Evolutionary conservation across 768 basidiomycete species (phyloP).

Genomic region (Trametes gibbosa): DNA sequence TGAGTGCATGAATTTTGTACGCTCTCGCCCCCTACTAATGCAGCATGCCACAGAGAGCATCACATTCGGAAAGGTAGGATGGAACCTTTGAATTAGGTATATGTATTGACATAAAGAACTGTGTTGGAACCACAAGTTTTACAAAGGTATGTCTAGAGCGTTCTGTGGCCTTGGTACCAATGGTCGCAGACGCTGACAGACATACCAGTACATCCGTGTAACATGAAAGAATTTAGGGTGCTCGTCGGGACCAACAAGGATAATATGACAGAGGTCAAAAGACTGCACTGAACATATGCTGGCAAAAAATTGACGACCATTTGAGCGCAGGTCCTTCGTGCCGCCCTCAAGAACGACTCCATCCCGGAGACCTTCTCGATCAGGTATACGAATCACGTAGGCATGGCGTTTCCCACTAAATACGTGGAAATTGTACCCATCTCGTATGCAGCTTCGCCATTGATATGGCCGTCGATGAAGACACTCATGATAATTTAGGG

Average conservation of each 20-base stretch:
- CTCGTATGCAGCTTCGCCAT: conserved; percentile 45
- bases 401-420: conserved; percentile 58
- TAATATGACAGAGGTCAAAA: conserved; percentile 54
- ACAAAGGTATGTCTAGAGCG: conserved; percentile 30
- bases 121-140: conserved; percentile 27
- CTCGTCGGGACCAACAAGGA: conserved; percentile 63
- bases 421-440: conserved; percentile 76
- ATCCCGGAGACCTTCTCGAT: conserved; percentile 63
- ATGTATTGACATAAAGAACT: too few relatives aligned
- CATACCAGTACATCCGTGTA: conserved; percentile 72
- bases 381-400: conserved; percentile 51
- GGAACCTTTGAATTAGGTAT: not conserved
- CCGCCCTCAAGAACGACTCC: conserved; percentile 63
- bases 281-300: not conserved
- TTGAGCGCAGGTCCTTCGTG: conserved; percentile 42
- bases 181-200: not conserved
- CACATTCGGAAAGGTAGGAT: conserved; percentile 75
- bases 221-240: conserved; percentile 80
- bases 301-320: not conserved
- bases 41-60: conserved; percentile 49
- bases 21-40: not conserved
- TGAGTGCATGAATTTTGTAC: conserved; percentile 33
- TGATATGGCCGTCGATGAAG: not conserved
- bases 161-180: not conserved
- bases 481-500: conserved; percentile 38